These are phyloP conservation scores for Arbutus unedo DNA, from an alignment of 148 eudicot genomes.

Conservation along the genomic window DNA sequence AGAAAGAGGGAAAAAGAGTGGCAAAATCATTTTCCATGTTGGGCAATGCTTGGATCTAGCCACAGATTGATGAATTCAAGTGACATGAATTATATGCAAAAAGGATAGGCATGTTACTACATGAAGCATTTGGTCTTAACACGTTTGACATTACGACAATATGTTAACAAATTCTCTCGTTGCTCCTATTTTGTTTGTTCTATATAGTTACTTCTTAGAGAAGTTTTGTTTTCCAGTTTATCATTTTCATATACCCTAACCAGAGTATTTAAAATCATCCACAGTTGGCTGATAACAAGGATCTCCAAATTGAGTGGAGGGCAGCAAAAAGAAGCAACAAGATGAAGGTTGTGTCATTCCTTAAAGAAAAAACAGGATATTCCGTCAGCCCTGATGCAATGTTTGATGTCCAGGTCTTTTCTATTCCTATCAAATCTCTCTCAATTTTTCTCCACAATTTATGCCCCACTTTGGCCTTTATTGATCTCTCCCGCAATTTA, in stretches of 20 bases:
- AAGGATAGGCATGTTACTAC: not conserved
- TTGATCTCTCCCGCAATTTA: conserved; percentile 5
- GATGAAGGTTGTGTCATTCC: conserved; percentile 59
- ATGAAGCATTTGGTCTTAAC: not conserved
- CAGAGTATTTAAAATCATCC: conserved; percentile 2
- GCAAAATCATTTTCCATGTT: not conserved
- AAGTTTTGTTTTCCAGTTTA: not conserved
- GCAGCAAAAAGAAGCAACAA: conserved; percentile 83
- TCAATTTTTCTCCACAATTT: not conserved
- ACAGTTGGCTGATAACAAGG: conserved; percentile 78
- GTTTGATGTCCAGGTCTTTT: conserved; percentile 88
- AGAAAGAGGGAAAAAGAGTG: not conserved
- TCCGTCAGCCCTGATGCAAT: conserved; percentile 85
- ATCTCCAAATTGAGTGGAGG: conserved; percentile 85
- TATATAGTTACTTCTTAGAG: not conserved
- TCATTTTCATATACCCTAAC: not conserved
- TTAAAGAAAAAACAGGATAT: conserved; percentile 81
- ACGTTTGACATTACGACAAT: not conserved
- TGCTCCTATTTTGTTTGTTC: conserved; percentile 5
- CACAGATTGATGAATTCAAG: conserved; percentile 6
- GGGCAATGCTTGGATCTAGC: conserved; percentile 1
- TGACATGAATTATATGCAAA: not conserved
- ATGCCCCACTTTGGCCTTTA: not conserved
- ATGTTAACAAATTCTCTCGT: not conserved
- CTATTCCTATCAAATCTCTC: not conserved